Evolutionary conservation across 768 basidiomycete genomes (phyloP), one percentile per base, ranked within the genome.

Genomic region (Gymnopilus dilepis): DNA sequence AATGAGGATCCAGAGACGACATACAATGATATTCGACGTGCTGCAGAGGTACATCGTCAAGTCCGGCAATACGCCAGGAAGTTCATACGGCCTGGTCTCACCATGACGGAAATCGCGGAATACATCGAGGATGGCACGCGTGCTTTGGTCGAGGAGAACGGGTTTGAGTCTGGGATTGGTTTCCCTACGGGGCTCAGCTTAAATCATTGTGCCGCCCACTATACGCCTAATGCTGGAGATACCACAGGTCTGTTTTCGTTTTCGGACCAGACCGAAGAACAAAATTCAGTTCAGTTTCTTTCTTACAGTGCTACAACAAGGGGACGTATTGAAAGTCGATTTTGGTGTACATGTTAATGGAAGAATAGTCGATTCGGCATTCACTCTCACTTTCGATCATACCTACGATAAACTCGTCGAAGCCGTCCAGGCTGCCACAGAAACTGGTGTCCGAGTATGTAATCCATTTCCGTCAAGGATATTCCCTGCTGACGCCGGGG

Each of bases 291-390:
- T 22, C 22, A 43, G 26, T 15, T 37, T 31, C 33, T 9, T 37
- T 52, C 21, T 34, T 65, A 37, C 24, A 96, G 96, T 95, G 24
- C 78, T 99, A 33, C 82, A 90, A 71, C 77, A 85, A 58, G 86
- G 88, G 37, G 97, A 99, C 70, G 91, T 98, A 17, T 80, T 99
- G 64, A 99, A 99, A 78, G 95, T 99, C 50, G 97, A 99, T 72
- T 86, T 99, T 68, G 97, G 97, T 53, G 95, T 99, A 3, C 97
- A 99, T 65, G 95, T 99, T 34, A 92, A 91, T 69, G 97, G 97
- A n/a, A 83, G 94, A 54, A 99, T 99, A 61, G 73, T 88, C 26
- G 97, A 99, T 73, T 98, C 96, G 50, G 97, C 97, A 3, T 99
- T 99, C 75, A 99, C 97, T 3, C 78, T 98, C 70, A 85, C 80